Percentiles rank a stretch among this genome's conserved stretches.
These are phyloP conservation scores for Xylaria scruposa DNA, from an alignment of 495 filamentous ascomycete genomes.

Conservation along the genomic window DNA sequence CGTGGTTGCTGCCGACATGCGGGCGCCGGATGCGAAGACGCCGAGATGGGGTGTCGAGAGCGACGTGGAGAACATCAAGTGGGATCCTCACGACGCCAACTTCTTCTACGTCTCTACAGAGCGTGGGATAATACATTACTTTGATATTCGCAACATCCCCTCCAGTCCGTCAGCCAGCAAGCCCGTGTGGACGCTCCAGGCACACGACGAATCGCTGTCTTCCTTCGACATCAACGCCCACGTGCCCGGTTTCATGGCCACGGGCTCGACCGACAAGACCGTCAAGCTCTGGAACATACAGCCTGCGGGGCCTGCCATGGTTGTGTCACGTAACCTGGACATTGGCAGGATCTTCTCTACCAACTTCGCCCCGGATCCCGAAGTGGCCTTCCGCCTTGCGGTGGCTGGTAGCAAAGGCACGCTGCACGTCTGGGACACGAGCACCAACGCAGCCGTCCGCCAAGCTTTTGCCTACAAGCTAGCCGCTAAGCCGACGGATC, in stretches of 20 bases:
- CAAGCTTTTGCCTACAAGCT: conserved; percentile 81
- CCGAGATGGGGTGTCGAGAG: conserved; percentile 91
- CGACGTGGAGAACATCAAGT: conserved; percentile 89
- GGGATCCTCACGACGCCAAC: conserved; percentile 91
- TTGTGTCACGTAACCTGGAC: conserved; percentile 87
- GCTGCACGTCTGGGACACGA: conserved; percentile 97
- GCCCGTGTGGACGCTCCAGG: conserved; percentile 91
- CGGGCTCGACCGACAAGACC: conserved; percentile 88
- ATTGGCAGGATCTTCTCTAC: conserved; percentile 95
- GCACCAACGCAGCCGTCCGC: conserved; percentile 90
- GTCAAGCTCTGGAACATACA: conserved; percentile 97
- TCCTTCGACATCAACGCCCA: conserved; percentile 90
- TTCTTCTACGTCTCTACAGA: conserved; percentile 96
- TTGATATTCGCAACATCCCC: conserved; percentile 76
- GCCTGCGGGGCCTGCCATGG: conserved; percentile 79
- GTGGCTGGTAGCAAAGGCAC: conserved; percentile 94
- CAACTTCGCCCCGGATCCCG: conserved; percentile 83
- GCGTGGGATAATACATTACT: conserved; percentile 84
- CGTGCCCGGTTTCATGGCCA: conserved; percentile 91
- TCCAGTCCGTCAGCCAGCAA: conserved; percentile 73
- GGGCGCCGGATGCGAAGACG: conserved; percentile 77
- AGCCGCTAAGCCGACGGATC: conserved; percentile 56
- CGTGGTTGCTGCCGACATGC: conserved; percentile 90
- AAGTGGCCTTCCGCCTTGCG: conserved; percentile 88
- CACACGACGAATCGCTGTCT: conserved; percentile 91